These are phyloP conservation scores for Mycogone perniciosa DNA, from an alignment of 2,329 filamentous ascomycete species.

Conservation along the genomic window DNA sequence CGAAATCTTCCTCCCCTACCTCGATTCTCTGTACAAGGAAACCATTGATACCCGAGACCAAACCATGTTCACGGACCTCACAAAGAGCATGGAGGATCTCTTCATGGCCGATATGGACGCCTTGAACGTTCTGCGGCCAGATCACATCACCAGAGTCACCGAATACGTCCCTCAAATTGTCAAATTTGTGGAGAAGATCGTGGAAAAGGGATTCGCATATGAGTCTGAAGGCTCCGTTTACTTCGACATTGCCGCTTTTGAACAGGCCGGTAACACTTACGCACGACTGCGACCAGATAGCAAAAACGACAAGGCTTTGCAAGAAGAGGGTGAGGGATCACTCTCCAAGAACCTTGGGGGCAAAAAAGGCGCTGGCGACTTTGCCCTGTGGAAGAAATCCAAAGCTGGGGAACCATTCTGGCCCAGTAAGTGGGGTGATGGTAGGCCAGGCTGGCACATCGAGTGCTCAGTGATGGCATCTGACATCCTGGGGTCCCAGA, in stretches of 20 bases:
- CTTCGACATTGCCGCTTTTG: slow-evolving; percentile 85
- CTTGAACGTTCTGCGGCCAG: slow-evolving; percentile 77
- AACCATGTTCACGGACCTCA: slow-evolving; percentile 78
- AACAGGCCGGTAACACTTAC: slow-evolving; percentile 77
- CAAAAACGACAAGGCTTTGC: slow-evolving; percentile 72
- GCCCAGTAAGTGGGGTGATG: slow-evolving; percentile 80
- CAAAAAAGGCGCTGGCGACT: slow-evolving; percentile 76
- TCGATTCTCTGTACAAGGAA: slow-evolving; percentile 64
- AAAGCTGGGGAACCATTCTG: slow-evolving; percentile 90
- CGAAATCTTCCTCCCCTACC: slow-evolving; percentile 71
- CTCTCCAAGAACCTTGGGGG: slow-evolving; percentile 54
- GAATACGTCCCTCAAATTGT: slow-evolving; percentile 87
- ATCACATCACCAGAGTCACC: slow-evolving; percentile 81
- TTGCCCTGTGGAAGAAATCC: slow-evolving; percentile 88
- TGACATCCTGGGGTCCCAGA: slow-evolving; percentile 72
- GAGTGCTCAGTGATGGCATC: slow-evolving; percentile 96
- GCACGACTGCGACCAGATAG: slow-evolving; percentile 81
- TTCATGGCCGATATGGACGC: slow-evolving; percentile 85
- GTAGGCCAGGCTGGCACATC: slow-evolving; percentile 92
- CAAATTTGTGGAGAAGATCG: slow-evolving; percentile 73
- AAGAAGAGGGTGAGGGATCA: slow-evolving; percentile 85
- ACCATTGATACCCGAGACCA: slow-evolving; percentile 56
- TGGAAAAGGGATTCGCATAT: slow-evolving; percentile 83
- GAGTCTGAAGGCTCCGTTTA: slow-evolving; percentile 80
- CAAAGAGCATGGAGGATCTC: slow-evolving; percentile 76